Evolutionary conservation across 352 stramenopile species (phyloP).

Genomic region (Phytophthora fragariaefolia): DNA sequence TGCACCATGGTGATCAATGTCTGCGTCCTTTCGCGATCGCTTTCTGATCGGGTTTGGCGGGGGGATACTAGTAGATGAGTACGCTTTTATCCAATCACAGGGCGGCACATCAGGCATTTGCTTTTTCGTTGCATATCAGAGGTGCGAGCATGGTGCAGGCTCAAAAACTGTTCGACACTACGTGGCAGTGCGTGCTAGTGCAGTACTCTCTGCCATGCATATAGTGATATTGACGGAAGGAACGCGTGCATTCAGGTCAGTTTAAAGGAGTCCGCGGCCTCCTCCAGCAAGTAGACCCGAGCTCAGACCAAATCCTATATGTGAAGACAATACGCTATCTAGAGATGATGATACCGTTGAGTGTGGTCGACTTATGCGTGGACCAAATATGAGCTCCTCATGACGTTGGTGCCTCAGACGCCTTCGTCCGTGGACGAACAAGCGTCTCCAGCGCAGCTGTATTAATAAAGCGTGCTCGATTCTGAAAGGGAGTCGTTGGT

Average conservation of each 20-base stretch:
- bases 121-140: too few species aligned
- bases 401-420: slow-evolving; percentile 12
- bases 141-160: slow-evolving; percentile 25
- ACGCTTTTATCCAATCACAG: too few species aligned
- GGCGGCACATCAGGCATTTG: too few species aligned
- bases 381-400: slow-evolving; percentile 33
- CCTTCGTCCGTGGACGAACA: slow-evolving; percentile 11
- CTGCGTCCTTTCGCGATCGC: slow-evolving; percentile 25
- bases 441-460: slow-evolving; percentile 32
- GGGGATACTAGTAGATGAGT: too few species aligned
- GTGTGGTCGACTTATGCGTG: slow-evolving; percentile 25
- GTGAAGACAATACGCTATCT: slow-evolving; percentile 24
- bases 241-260: slow-evolving; percentile 16
- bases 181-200: slow-evolving; percentile 23
- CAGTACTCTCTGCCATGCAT: too few species aligned
- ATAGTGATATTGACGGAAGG: neutral
- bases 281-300: neutral
- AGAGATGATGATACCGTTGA: slow-evolving; percentile 28
- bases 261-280: slow-evolving; percentile 22
- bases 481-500: slow-evolving; percentile 33
- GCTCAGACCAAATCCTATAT: slow-evolving; percentile 11
- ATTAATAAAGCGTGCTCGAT: slow-evolving; percentile 50
- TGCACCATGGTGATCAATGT: slow-evolving; percentile 33
- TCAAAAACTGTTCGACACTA: slow-evolving; percentile 32
- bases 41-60: slow-evolving; percentile 18